phyloP scores from a whole-genome alignment of 148 eudicot species.

The Polygonum maritimum region DNA sequence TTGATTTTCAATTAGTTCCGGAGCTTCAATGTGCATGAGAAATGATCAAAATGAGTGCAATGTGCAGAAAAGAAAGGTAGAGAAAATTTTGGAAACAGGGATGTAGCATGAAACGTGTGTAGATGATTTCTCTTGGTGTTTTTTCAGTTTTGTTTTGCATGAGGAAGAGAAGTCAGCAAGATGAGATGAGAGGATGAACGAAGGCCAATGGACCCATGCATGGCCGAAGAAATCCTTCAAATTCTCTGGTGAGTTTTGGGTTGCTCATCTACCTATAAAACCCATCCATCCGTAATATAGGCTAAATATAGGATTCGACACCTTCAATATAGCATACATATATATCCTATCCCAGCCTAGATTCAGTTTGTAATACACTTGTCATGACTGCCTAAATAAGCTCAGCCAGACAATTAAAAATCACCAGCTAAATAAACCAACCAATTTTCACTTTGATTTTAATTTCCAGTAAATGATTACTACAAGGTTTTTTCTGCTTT shows the following conservation, averaged over 20 bases:
- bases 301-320: constrained; percentile 1
- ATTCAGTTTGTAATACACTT: neutral
- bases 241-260: constrained; percentile 6
- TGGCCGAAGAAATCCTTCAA: constrained; percentile 7
- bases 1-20: neutral
- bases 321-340: neutral
- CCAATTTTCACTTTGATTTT: neutral
- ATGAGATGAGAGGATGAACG: constrained; percentile 2
- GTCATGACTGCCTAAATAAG: neutral
- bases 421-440: neutral
- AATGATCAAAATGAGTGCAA: constrained; percentile 5
- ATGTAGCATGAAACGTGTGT: neutral
- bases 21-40: neutral
- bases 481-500: neutral
- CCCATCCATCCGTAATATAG: neutral
- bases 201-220: constrained; percentile 1
- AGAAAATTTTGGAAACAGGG: neutral
- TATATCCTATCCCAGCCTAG: neutral
- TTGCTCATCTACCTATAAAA: neutral
- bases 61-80: neutral
- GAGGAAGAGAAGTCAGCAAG: constrained; percentile 1
- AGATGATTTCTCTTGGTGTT: neutral
- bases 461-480: neutral
- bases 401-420: neutral
- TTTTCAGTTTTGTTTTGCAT: neutral